phyloP scores from a whole-genome alignment of 2,329 filamentous ascomycete genomes.

The Thelonectria olida region DNA sequence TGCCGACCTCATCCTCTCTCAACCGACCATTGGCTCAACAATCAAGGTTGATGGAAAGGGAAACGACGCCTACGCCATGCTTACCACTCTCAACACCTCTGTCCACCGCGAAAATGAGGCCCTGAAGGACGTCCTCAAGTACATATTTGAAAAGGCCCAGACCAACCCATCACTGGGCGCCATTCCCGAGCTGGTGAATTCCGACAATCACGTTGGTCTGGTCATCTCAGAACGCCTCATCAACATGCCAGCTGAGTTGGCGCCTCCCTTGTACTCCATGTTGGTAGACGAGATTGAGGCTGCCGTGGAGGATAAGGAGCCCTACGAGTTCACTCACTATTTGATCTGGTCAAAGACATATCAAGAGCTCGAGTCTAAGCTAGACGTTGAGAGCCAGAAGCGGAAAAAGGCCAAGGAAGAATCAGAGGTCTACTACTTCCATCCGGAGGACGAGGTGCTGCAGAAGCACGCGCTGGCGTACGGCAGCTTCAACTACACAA shows the following conservation, averaged over 20 bases:
- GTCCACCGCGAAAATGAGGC: slow-evolving; percentile 80
- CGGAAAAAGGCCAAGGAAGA: slow-evolving; percentile 73
- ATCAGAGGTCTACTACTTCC: slow-evolving; percentile 84
- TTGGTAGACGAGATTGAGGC: slow-evolving; percentile 89
- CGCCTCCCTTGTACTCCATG: slow-evolving; percentile 95
- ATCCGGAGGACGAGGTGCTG: slow-evolving; percentile 92
- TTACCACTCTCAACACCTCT: slow-evolving; percentile 85
- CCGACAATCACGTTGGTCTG: slow-evolving; percentile 75
- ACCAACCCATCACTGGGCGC: slow-evolving; percentile 64
- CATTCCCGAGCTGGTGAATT: slow-evolving; percentile 64
- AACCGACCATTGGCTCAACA: slow-evolving; percentile 89
- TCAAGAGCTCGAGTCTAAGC: slow-evolving; percentile 81
- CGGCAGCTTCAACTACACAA: slow-evolving; percentile 80
- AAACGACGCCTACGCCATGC: slow-evolving; percentile 89
- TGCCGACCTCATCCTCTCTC: slow-evolving; percentile 85
- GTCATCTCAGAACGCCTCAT: slow-evolving; percentile 93
- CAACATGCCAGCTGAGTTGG: slow-evolving; percentile 94
- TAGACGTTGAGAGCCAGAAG: slow-evolving; percentile 71
- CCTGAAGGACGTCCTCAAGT: slow-evolving; percentile 75
- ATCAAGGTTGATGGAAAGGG: slow-evolving; percentile 98
- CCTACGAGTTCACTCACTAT: slow-evolving; percentile 93
- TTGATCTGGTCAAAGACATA: slow-evolving; percentile 94
- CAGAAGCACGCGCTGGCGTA: slow-evolving; percentile 77
- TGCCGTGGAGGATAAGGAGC: slow-evolving; percentile 89
- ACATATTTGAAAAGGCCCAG: slow-evolving; percentile 69